Conservation (phyloP, 2,329 filamentous ascomycete genomes). For the Diaporthe eres region DNA sequence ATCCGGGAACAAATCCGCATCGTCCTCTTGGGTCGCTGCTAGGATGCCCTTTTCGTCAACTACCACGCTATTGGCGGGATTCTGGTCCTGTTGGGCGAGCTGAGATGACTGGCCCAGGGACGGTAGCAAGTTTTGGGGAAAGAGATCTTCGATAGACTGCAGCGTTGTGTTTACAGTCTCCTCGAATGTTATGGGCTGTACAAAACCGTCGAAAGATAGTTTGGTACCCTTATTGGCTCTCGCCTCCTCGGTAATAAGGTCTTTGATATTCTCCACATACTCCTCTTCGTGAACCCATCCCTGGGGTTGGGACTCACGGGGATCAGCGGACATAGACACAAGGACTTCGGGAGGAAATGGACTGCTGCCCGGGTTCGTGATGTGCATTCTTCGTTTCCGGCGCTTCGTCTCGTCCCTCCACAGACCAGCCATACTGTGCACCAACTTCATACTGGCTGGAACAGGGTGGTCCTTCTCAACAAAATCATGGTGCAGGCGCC, state of each 20-base stretch:
- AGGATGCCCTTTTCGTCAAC: slow-evolving; percentile 76
- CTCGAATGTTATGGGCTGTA: slow-evolving; percentile 67
- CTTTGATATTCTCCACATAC: slow-evolving; percentile 75
- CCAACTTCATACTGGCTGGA: slow-evolving; percentile 80
- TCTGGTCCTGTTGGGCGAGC: slow-evolving; percentile 47
- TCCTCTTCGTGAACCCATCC: slow-evolving; percentile 96
- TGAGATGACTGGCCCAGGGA: slow-evolving; percentile 58
- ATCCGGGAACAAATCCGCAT: slow-evolving; percentile 63
- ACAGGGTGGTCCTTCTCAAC: slow-evolving; percentile 78
- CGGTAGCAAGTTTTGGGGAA: slow-evolving; percentile 74
- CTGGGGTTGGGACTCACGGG: slow-evolving; percentile 78
- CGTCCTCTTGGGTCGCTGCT: slow-evolving; percentile 55
- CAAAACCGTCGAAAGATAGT: slow-evolving; percentile 76
- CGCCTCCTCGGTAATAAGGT: slow-evolving; percentile 76
- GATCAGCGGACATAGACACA: slow-evolving; percentile 89
- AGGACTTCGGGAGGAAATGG: slow-evolving; percentile 87
- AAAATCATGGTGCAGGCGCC: slow-evolving; percentile 90
- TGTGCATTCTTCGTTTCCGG: slow-evolving; percentile 79
- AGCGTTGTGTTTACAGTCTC: slow-evolving; percentile 79
- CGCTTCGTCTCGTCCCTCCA: slow-evolving; percentile 92
- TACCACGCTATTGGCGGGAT: slow-evolving; percentile 63
- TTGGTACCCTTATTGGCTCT: slow-evolving; percentile 58
- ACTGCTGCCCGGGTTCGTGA: slow-evolving; percentile 74
- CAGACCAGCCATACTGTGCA: slow-evolving; percentile 91
- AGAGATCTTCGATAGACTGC: slow-evolving; percentile 90